Percentiles rank a stretch among this genome's conserved stretches.
phyloP scores from a whole-genome alignment of 805 yeast genomes.

The Sungouiella thailandica region DNA sequence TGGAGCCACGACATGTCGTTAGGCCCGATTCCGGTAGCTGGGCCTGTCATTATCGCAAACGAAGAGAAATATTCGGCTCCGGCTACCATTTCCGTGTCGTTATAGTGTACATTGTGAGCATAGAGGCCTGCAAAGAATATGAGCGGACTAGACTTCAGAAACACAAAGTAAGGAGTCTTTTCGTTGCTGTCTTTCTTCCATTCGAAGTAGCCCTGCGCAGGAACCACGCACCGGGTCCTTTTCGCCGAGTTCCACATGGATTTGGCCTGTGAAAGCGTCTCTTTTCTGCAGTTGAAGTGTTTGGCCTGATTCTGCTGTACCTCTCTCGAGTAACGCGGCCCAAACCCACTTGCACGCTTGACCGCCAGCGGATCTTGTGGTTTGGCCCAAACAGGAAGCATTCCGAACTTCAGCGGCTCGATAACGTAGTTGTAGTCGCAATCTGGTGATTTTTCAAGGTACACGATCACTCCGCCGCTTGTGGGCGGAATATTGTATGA shows the following conservation, averaged over 20 bases:
- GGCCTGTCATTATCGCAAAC: constrained; percentile 71
- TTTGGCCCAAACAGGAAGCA: constrained; percentile 65
- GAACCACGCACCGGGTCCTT: constrained; percentile 63
- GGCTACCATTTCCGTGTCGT: constrained; percentile 14
- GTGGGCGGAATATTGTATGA: constrained; percentile 66
- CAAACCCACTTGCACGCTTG: constrained; percentile 11
- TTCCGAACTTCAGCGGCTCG: constrained; percentile 74
- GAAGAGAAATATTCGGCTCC: constrained; percentile 31
- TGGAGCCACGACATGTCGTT: constrained; percentile 64
- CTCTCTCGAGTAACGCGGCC: constrained; percentile 25
- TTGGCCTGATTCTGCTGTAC: constrained; percentile 35
- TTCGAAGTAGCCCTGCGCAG: constrained; percentile 82
- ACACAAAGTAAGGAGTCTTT: constrained; percentile 64
- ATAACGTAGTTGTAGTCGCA: constrained; percentile 16
- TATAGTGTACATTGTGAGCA: constrained; percentile 31
- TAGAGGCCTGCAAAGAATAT: constrained; percentile 57
- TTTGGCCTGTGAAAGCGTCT: constrained; percentile 45
- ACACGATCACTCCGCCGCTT: constrained; percentile 39
- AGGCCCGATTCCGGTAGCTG: constrained; percentile 44
- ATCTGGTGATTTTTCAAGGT: constrained; percentile 9
- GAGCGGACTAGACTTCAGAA: constrained; percentile 45
- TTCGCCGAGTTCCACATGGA: constrained; percentile 55
- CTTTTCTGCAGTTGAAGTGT: constrained; percentile 73
- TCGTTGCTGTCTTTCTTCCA: constrained; percentile 49
- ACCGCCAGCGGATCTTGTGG: constrained; percentile 34